Evolutionary conservation across 169 alveolate species (phyloP).

Genomic region (Plasmodium malariae): DNA sequence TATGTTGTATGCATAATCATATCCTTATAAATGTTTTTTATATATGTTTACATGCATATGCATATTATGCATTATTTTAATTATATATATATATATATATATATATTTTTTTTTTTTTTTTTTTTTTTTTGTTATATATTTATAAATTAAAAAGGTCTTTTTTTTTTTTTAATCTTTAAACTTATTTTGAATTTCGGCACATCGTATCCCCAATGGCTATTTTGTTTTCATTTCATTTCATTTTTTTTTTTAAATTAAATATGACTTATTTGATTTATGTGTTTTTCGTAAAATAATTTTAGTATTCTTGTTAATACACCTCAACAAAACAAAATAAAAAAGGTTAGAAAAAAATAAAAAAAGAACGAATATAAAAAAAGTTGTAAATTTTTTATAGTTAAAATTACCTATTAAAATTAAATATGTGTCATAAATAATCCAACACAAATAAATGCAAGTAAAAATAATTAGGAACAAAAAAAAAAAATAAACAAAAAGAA

Average conservation of each 20-base stretch:
- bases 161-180: slow-evolving; percentile 12
- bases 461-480: no score
- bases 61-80: no score
- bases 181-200: background rate
- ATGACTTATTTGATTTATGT: background rate
- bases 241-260: background rate
- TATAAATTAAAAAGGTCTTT: background rate
- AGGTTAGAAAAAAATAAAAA: background rate
- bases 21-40: background rate
- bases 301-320: background rate
- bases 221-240: background rate
- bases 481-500: no score
- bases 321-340: no score
- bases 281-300: background rate
- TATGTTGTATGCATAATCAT: background rate
- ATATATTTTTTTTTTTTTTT: background rate
- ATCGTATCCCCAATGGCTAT: background rate
- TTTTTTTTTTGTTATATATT: slow-evolving; percentile 1
- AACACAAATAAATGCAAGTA: no score
- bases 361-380: background rate
- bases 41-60: background rate
- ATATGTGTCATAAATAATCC: no score
- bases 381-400: background rate
- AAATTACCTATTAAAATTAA: background rate
- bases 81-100: no score